Base-by-base conservation (phyloP, 352 stramenopile species). In the Elongisporangium anandrum region DNA sequence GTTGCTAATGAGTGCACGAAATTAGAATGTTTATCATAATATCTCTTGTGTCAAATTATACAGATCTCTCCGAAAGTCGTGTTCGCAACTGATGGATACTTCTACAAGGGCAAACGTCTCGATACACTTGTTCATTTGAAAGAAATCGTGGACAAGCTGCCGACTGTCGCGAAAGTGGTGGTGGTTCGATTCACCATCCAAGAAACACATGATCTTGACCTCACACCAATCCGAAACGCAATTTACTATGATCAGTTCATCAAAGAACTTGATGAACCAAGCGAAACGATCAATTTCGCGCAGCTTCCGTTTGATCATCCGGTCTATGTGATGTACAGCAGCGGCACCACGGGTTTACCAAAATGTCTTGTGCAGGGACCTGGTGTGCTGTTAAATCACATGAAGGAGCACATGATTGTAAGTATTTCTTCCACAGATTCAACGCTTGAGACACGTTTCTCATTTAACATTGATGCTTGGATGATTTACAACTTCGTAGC, bases 241-340 rank as follows among this genome's bases (percentile, higher is more conserved):
- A 56, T 84, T 21, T 88, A 88, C 64, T 61, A 79, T 12, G 81
- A 91, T 59, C 57, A 58, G 6, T 90, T 88, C 34, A 53, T 92
- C 52, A 56, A 63, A 8, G 38, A 77, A n/a, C 53, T 52, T 4
- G 21, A 34, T 2, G 56, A 51, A 16, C 58, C 47, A 16, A 53
- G 60, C 8, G 68, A 79, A 51, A 54, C 54, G 9, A 88, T 94
- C 55, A 54, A 74, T 20, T 94, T 92, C 57, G 77, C 70, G 38
- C 81, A 90, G 56, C 59, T 93, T 19, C 79, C 83, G 26, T 96
- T 96, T 58, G 82, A 93, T 65, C 87, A 96, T 65, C 87, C 87
- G 3, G 81, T 93, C 50, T 93, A 92, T 65, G 74, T 94, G 62
- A 94, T 96, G 85, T 96, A 94, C 69, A 92, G 79, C 63, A 90